phyloP scores from a whole-genome alignment of 768 basidiomycete genomes.

The Rhizopogon vulgaris region DNA sequence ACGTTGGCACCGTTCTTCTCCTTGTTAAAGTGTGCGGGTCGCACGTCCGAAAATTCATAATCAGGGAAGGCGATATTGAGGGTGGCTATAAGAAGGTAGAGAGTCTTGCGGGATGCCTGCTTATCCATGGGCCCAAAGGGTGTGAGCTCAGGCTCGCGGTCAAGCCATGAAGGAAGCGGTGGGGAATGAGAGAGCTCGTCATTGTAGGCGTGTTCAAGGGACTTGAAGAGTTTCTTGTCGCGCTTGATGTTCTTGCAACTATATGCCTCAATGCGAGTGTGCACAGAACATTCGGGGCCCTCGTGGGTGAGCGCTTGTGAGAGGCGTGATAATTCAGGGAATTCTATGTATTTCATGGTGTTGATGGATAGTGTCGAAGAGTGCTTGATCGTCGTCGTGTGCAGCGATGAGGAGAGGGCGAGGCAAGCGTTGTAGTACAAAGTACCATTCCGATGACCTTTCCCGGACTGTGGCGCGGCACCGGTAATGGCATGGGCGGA shows the following conservation, averaged over 20 bases:
- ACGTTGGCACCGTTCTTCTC: conserved; percentile 73
- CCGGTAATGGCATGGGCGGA: too few species aligned
- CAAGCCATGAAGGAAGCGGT: conserved; percentile 75
- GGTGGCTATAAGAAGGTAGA: conserved; percentile 93
- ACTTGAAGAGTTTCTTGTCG: conserved; percentile 94
- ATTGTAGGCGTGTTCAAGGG: conserved; percentile 81
- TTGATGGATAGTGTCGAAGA: background rate
- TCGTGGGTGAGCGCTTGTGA: conserved; percentile 78
- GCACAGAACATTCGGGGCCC: conserved; percentile 82
- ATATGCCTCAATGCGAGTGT: conserved; percentile 94
- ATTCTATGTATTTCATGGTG: conserved; percentile 85
- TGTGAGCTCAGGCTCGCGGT: conserved; percentile 67
- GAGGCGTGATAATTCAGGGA: conserved; percentile 71
- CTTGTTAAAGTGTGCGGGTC: conserved; percentile 83
- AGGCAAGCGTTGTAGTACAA: conserved; percentile 3
- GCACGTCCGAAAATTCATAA: conserved; percentile 92
- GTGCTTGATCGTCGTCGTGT: background rate
- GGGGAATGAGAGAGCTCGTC: conserved; percentile 77
- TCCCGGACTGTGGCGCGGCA: conserved; percentile 13
- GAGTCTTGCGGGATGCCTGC: conserved; percentile 79
- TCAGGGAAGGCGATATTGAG: conserved; percentile 98
- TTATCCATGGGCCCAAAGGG: conserved; percentile 91
- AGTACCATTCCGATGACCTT: conserved; percentile 6
- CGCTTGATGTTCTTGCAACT: conserved; percentile 96
- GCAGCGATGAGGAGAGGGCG: background rate